phyloP scores from a whole-genome alignment of 345 rosid genomes.

The Adansonia digitata region DNA sequence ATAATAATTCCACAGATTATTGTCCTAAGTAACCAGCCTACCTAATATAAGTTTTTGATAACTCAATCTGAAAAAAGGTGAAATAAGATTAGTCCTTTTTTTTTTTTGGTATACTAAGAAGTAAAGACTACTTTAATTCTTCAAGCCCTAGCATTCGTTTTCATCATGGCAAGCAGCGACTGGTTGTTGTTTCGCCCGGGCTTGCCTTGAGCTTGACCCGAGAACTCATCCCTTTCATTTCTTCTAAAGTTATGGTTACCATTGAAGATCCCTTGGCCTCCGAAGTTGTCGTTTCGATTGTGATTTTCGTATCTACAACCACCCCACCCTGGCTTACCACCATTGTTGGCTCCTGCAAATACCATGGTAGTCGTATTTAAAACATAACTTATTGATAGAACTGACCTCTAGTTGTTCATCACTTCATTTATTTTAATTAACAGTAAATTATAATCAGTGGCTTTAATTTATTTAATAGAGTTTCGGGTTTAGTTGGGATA shows the following conservation, averaged over 20 bases:
- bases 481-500: no score
- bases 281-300: conserved; percentile 43
- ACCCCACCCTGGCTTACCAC: conserved; percentile 39
- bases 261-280: conserved; percentile 39
- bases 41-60: not conserved
- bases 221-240: conserved; percentile 38
- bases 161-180: conserved; percentile 3
- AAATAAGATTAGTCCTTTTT: not conserved
- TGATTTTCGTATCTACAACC: conserved; percentile 50
- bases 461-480: no score
- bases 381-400: no score
- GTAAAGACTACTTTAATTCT: not conserved
- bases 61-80: not conserved
- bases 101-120: not conserved
- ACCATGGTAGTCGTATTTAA: not conserved
- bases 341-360: conserved; percentile 40
- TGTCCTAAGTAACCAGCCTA: not conserved
- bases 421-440: no score
- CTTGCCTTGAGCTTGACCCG: conserved; percentile 27
- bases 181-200: conserved; percentile 14
- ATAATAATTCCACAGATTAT: not conserved
- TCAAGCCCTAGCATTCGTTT: not conserved
- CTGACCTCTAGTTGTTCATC: no score
- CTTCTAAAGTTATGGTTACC: conserved; percentile 40
- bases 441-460: no score